Conservation (phyloP, 352 stramenopile species). For the Globisporangium apiculatum region DNA sequence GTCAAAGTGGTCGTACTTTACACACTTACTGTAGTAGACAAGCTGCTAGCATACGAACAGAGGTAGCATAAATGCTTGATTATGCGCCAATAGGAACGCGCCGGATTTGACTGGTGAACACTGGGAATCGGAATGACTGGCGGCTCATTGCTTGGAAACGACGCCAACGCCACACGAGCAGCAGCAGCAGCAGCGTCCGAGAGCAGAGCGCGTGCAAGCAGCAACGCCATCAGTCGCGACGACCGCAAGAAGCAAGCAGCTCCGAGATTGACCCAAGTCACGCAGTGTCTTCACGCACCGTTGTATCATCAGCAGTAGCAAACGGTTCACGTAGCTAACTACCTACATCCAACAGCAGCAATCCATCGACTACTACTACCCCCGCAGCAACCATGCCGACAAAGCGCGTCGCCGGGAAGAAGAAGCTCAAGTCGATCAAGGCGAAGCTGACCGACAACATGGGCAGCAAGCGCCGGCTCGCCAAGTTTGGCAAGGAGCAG, state of each 20-base stretch:
- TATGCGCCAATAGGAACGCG: constrained; percentile 19
- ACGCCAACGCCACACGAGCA: constrained; percentile 1
- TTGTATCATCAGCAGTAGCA: neutral
- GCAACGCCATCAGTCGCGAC: no score
- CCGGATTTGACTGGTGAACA: constrained; percentile 27
- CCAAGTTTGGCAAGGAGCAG: constrained; percentile 85
- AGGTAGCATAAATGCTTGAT: neutral
- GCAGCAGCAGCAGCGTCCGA: neutral
- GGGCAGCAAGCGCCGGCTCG: constrained; percentile 72
- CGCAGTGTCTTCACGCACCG: neutral
- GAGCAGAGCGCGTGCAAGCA: no score
- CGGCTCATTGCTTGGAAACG: constrained; percentile 12
- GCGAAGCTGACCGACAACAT: constrained; percentile 81
- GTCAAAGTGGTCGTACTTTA: no score
- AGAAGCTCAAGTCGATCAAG: constrained; percentile 89
- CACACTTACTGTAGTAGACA: no score
- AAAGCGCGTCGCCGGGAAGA: constrained; percentile 86
- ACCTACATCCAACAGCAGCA: neutral
- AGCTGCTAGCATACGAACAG: no score
- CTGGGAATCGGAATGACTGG: constrained; percentile 15
- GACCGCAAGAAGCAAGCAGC: no score
- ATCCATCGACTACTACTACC: neutral
- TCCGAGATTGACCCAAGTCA: no score
- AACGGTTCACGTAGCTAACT: neutral
- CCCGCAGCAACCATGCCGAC: constrained; percentile 51